Evolutionary conservation across 306 rosid species (phyloP), one percentile per base, ranked within the genome.

Genomic region (Erythrophleum fordii): DNA sequence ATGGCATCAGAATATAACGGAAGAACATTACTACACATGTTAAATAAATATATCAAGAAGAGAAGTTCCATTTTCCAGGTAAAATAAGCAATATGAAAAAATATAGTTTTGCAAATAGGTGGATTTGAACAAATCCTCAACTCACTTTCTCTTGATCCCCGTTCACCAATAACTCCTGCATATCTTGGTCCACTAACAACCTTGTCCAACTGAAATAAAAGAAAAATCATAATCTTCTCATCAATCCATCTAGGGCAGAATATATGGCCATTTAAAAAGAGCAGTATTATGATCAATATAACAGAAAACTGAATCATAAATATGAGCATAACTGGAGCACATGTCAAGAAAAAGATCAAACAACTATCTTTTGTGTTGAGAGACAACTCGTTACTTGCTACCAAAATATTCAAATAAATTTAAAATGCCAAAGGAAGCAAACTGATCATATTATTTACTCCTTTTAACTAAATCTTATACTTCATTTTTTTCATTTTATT

Each of bases 121-220:
- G 25, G 42, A 59, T 68, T 45, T 51, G 44, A 58, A 75, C 16
- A 69, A 69, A 42, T 61, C 39, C 69, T 81, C 69, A 45, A 91
- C 98, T 90, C 79, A 95, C 98, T 95, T 89, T 95, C 98, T 81
- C 97, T 85, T 55, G 98, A 95, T 85, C 98, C 98, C 41, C 98
- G 89, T 17, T 95, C 98, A 64, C 98, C 98, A 69, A 95, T 95
- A 78, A 95, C 94, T 66, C 98, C 98, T 9, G 95, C 87, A 60
- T 84, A 91, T 81, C 89, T 95, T 65, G 98, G 98, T 75, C 98
- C 98, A n/a, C 92, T 91, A 22, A 95, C 98, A 53, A 69, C 86
- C 87, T 93, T 95, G 97, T 95, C 91, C 91, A 95, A 85, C 98
- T 95, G 90, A 77, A 81, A 82, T 53, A 51, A 48, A 79, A 77